Evolutionary conservation across 306 rosid species (phyloP), one percentile per base, ranked within the genome.

Genomic region (Cyclanthera cordifolia): DNA sequence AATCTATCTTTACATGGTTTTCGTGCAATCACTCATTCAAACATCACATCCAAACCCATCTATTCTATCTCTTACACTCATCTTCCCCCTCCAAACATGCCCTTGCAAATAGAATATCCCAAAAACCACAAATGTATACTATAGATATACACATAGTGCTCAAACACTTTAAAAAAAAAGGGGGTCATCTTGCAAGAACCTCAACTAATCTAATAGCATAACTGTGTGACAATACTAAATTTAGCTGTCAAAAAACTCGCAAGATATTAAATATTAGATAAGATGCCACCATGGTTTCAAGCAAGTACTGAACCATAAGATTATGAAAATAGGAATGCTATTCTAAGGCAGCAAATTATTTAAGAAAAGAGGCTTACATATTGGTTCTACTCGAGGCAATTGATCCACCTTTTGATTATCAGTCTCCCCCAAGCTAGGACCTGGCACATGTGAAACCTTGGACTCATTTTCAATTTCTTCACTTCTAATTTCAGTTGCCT

Each of bases 371-470:
- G 32, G 74, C 86, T 74, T 87, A 90, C 99, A 76, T 67, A 93
- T 80, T 51, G 82, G 72, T 67, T 83, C 87, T 39, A 85, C 27
- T 75, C 57, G 83, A 71, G 99, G 95, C 75, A 87, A 82, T 53
- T 77, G 90, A 79, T 86, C 86, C 78, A 53, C 75, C 77, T 78
- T 82, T 74, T 76, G 75, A 53, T 74, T 56, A 37, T 78, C 86
- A 69, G 65, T 78, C 73, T 81, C 95, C 71, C 74, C 78, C 41
- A 76, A 34, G 65, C 72, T 83, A 74, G 80, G 64, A 64, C 71
- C 78, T 24, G 87, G 83, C 72, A 63, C 57, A 76, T 75, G 76
- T 47, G 83, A 57, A 52, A 56, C 76, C 72, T 75, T 83, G 39
- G 86, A 65, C 53, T 82, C 95, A 70, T 59, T 84, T 50, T 82